Evolutionary conservation across 2,329 filamentous ascomycete genomes (phyloP).

Genomic region (Gnomoniopsis smithogilvyi): DNA sequence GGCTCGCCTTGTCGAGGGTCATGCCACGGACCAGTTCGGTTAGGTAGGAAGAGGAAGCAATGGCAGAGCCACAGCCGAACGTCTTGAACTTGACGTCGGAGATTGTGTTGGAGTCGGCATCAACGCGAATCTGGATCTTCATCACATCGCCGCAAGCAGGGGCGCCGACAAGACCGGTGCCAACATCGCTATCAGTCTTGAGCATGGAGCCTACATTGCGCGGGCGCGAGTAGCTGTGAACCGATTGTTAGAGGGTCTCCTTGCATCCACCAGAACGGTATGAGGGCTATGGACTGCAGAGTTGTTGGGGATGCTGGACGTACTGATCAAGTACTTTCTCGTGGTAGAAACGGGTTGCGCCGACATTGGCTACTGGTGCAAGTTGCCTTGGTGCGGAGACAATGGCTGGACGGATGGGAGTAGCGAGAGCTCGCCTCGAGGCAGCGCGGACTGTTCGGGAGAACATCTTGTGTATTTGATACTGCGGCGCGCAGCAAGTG

Average conservation of each 20-base stretch:
- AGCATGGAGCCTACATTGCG: conserved; percentile 56
- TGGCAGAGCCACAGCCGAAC: conserved; percentile 91
- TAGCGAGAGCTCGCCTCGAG: conserved; percentile 40
- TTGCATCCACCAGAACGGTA: too few species aligned
- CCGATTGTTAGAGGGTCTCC: not conserved
- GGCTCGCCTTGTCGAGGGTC: conserved; percentile 89
- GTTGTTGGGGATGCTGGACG: conserved; percentile 42
- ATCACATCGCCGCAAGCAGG: conserved; percentile 90
- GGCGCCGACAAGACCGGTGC: conserved; percentile 88
- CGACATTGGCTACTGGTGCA: conserved; percentile 36
- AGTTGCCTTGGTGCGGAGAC: conserved; percentile 37
- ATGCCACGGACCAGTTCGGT: conserved; percentile 94
- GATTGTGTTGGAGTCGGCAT: conserved; percentile 83
- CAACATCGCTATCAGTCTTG: conserved; percentile 79
- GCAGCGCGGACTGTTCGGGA: conserved; percentile 42
- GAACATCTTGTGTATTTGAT: conserved; percentile 36
- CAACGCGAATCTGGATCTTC: conserved; percentile 91
- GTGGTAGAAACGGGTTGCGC: conserved; percentile 46
- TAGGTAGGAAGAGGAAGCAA: conserved; percentile 90
- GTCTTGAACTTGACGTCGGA: conserved; percentile 98
- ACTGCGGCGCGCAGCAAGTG: not conserved
- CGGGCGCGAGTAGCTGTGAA: conserved; percentile 47
- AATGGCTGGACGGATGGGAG: conserved; percentile 36
- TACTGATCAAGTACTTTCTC: conserved; percentile 77
- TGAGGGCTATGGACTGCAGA: too few species aligned